phyloP scores from a whole-genome alignment of 2,329 filamentous ascomycete genomes.

The Emmonsiellopsis sp. region DNA sequence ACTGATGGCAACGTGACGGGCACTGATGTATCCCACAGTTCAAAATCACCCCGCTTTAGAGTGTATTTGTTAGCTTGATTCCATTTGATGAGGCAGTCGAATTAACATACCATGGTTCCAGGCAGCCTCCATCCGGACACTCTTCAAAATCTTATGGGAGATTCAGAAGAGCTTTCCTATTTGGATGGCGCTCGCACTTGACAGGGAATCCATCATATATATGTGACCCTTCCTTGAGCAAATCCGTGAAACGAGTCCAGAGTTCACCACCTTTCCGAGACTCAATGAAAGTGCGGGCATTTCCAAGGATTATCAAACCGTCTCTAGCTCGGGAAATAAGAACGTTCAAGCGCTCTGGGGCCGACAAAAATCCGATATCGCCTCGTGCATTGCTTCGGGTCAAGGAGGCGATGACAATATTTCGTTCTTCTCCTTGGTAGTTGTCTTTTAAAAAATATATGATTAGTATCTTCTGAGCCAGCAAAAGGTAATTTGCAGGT shows the following conservation, averaged over 20 bases:
- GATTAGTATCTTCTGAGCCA: not conserved
- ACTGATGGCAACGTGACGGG: conserved; percentile 51
- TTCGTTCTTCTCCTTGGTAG: conserved; percentile 68
- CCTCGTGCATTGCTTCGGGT: conserved; percentile 55
- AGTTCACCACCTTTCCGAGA: conserved; percentile 48
- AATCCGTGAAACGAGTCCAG: conserved; percentile 52
- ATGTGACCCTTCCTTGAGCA: conserved; percentile 43
- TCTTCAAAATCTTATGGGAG: conserved; percentile 51
- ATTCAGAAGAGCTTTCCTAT: conserved; percentile 39
- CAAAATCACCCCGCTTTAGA: conserved; percentile 23
- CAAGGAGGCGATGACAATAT: conserved; percentile 61
- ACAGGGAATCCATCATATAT: conserved; percentile 55
- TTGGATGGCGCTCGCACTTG: conserved; percentile 51
- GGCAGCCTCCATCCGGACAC: conserved; percentile 64
- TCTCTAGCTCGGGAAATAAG: conserved; percentile 59
- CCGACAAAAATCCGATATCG: conserved; percentile 63
- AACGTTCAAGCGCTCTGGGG: conserved; percentile 61
- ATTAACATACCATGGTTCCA: conserved; percentile 48
- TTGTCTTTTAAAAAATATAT: conserved; percentile 49
- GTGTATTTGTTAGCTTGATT: not conserved
- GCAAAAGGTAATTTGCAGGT: not conserved
- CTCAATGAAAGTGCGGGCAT: conserved; percentile 56
- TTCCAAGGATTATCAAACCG: conserved; percentile 60
- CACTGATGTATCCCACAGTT: conserved; percentile 54
- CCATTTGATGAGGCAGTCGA: not conserved